phyloP scores from a whole-genome alignment of 495 filamentous ascomycete genomes.

The Penicillium macrosclerotiorum region DNA sequence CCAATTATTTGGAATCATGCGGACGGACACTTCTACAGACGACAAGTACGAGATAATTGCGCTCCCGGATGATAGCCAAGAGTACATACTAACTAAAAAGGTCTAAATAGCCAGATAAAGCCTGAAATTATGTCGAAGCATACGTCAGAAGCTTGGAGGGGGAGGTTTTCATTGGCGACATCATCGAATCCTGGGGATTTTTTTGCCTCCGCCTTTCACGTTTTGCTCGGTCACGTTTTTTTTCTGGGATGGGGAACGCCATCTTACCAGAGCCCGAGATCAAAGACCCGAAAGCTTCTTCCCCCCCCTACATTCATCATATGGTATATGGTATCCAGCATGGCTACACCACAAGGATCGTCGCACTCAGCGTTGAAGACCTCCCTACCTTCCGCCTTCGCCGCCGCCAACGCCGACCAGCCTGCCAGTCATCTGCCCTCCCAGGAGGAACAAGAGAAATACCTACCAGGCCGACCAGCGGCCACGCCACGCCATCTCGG shows the following conservation, averaged over 20 bases:
- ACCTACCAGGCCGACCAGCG: slow-evolving; percentile 34
- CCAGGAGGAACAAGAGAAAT: slow-evolving; percentile 33
- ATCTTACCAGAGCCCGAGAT: no score
- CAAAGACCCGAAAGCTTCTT: no score
- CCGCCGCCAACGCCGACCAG: slow-evolving; percentile 34
- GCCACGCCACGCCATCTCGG: slow-evolving; percentile 53
- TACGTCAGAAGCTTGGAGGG: slow-evolving; percentile 12
- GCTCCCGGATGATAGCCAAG: no score
- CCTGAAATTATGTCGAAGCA: slow-evolving; percentile 9
- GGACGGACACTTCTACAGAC: no score
- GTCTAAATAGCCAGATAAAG: no score
- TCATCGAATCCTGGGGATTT: slow-evolving; percentile 10
- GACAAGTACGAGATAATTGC: no score
- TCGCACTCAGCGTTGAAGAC: slow-evolving; percentile 60
- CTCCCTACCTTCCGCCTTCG: slow-evolving; percentile 35
- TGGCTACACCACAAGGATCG: slow-evolving; percentile 17
- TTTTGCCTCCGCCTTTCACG: slow-evolving; percentile 12
- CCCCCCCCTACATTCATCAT: no score
- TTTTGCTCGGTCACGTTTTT: no score
- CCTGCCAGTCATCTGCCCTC: slow-evolving; percentile 20
- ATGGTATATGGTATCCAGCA: no score
- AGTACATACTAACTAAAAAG: no score
- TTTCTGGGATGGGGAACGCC: no score
- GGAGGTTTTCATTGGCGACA: slow-evolving; percentile 18
- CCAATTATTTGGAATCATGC: no score